These are phyloP conservation scores for Russula griseocarnosa DNA, from an alignment of 768 basidiomycete genomes.

Conservation along the genomic window DNA sequence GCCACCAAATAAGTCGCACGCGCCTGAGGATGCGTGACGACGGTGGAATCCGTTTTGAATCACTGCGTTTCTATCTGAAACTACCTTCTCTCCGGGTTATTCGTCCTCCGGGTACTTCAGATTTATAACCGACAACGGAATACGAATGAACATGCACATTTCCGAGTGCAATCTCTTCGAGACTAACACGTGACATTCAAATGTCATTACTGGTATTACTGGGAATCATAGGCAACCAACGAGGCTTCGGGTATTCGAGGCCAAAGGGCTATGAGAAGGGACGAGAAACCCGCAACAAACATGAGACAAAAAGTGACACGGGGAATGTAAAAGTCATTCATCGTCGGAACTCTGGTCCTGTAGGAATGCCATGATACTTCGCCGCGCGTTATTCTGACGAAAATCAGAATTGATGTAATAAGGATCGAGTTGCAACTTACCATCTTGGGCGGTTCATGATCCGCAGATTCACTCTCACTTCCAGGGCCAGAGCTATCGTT, in stretches of 20 bases:
- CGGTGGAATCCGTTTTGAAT: not conserved
- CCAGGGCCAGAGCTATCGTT: slow-evolving; percentile 37
- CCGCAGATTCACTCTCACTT: slow-evolving; percentile 26
- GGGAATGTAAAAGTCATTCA: slow-evolving; percentile 37
- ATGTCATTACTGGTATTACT: not conserved
- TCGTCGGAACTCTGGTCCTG: slow-evolving; percentile 62
- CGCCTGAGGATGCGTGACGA: not conserved
- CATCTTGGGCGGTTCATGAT: slow-evolving; percentile 4
- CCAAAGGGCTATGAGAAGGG: not conserved
- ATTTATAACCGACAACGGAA: not conserved
- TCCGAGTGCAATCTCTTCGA: not conserved
- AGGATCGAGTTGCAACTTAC: not conserved
- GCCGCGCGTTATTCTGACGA: slow-evolving; percentile 44
- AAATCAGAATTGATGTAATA: not conserved
- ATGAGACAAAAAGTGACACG: not conserved
- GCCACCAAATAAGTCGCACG: not conserved
- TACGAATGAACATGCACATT: slow-evolving; percentile 6
- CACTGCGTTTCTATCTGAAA: too few relatives aligned
- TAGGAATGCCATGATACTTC: slow-evolving; percentile 69
- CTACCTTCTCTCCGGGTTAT: not conserved
- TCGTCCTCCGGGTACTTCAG: not conserved
- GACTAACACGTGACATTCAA: not conserved
- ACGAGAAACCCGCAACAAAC: not conserved
- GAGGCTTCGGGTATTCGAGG: not conserved
- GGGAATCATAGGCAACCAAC: not conserved